Percentiles rank a stretch among this genome's conserved stretches.
These are phyloP conservation scores for Verticillium zaregamsianum DNA, from an alignment of 2,329 filamentous ascomycete genomes.

Conservation along the genomic window DNA sequence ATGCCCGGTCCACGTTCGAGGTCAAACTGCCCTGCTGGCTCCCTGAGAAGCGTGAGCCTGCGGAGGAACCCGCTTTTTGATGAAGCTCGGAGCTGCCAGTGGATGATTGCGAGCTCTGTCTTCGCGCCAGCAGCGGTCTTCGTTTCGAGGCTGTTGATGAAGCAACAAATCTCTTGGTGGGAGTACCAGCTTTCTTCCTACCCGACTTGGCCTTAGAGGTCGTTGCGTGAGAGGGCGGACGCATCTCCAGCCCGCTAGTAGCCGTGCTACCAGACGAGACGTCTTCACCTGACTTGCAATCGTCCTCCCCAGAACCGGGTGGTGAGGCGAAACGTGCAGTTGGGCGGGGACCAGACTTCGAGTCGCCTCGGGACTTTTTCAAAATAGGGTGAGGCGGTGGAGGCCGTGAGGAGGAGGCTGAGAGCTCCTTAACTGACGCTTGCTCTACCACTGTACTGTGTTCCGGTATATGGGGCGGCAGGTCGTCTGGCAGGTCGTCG, in stretches of 20 bases:
- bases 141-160: slow-evolving; percentile 38
- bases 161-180: slow-evolving; percentile 37
- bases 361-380: slow-evolving; percentile 54
- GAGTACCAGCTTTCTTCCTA: slow-evolving; percentile 20
- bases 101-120: slow-evolving; percentile 44
- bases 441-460: slow-evolving; percentile 3
- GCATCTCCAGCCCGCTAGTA: slow-evolving; percentile 24
- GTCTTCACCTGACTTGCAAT: slow-evolving; percentile 25
- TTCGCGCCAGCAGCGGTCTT: slow-evolving; percentile 40
- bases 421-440: slow-evolving; percentile 18
- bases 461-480: neutral
- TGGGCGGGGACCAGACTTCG: slow-evolving; percentile 48
- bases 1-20: slow-evolving; percentile 22
- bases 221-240: slow-evolving; percentile 12
- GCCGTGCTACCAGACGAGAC: slow-evolving; percentile 37
- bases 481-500: neutral
- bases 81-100: slow-evolving; percentile 24
- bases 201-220: slow-evolving; percentile 19
- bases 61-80: slow-evolving; percentile 22
- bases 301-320: slow-evolving; percentile 41
- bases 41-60: slow-evolving; percentile 17
- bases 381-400: slow-evolving; percentile 53
- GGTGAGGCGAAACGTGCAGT: slow-evolving; percentile 59
- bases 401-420: slow-evolving; percentile 40
- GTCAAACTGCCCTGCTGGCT: slow-evolving; percentile 17